phyloP scores from a whole-genome alignment of 2,329 filamentous ascomycete species.

The Hypoxylon sp. region DNA sequence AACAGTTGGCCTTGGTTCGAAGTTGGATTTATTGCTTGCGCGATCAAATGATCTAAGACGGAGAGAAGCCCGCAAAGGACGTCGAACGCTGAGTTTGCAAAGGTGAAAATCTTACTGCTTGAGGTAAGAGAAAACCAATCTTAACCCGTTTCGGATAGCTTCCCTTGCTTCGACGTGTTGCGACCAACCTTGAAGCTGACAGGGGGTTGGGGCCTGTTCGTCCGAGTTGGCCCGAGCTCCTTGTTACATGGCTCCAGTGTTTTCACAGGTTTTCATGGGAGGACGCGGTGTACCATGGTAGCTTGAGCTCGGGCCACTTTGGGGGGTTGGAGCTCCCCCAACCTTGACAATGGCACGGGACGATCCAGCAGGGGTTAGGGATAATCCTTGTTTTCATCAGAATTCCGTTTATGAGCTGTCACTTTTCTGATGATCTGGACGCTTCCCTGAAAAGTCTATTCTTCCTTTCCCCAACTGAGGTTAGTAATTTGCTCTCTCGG shows the following conservation, averaged over 20 bases:
- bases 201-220: constrained; percentile 13
- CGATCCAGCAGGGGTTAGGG: constrained; percentile 34
- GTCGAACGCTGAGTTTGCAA: constrained; percentile 1
- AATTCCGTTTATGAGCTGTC: constrained; percentile 40
- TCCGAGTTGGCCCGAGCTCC: constrained; percentile 24
- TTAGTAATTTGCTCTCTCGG: not conserved
- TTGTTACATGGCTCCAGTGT: not conserved
- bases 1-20: not conserved
- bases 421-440: constrained; percentile 36
- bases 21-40: constrained; percentile 7
- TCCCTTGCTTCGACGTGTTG: not conserved
- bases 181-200: not conserved
- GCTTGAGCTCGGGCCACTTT: constrained; percentile 36
- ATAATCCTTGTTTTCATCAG: constrained; percentile 39
- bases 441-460: constrained; percentile 18
- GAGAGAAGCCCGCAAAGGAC: constrained; percentile 4
- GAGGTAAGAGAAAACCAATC: constrained; percentile 21
- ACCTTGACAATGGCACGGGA: constrained; percentile 35
- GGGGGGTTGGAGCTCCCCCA: constrained; percentile 5
- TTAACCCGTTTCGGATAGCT: constrained; percentile 13
- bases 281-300: not conserved
- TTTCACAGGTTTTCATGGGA: too few relatives aligned
- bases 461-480: constrained; percentile 8
- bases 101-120: constrained; percentile 23
- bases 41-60: constrained; percentile 15